Evolutionary conservation across 768 basidiomycete genomes (phyloP).

Genomic region (Psilocybe subaeruginosa): DNA sequence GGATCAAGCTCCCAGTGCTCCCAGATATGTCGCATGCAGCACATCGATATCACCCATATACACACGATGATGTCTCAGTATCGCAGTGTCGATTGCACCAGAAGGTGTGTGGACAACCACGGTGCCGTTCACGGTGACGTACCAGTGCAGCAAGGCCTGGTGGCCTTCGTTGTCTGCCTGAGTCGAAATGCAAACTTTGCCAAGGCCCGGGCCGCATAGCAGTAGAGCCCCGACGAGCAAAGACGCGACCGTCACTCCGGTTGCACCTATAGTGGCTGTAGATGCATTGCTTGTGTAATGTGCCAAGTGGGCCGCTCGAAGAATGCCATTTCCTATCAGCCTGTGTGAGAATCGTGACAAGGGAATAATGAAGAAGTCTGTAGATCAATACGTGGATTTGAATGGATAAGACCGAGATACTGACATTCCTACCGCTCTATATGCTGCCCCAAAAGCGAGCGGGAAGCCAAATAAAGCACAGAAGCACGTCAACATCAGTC

Average conservation of each 20-base stretch:
- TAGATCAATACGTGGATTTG: background rate
- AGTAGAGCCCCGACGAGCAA: conserved; percentile 11
- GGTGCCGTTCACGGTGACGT: conserved; percentile 8
- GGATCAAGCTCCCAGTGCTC: conserved; percentile 24
- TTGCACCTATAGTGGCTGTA: conserved; percentile 26
- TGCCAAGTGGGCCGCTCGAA: conserved; percentile 17
- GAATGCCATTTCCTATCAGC: conserved; percentile 24
- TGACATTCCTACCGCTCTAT: background rate
- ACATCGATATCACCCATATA: conserved; percentile 25
- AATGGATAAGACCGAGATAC: background rate
- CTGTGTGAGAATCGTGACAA: conserved; percentile 2
- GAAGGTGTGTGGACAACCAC: conserved; percentile 15
- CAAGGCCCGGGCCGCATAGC: background rate
- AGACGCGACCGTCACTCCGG: conserved; percentile 16
- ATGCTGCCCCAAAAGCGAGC: background rate
- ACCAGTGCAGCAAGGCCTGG: conserved; percentile 11
- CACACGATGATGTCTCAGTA: conserved; percentile 19
- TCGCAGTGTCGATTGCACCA: conserved; percentile 23
- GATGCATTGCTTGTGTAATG: conserved; percentile 19
- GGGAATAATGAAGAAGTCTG: background rate
- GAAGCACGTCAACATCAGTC: background rate
- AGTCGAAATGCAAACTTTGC: background rate
- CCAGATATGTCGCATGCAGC: conserved; percentile 26
- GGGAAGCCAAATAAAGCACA: background rate
- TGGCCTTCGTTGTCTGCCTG: conserved; percentile 2